Base-by-base conservation (phyloP, 2,329 filamentous ascomycete genomes). In the Sphaerulina musiva region DNA sequence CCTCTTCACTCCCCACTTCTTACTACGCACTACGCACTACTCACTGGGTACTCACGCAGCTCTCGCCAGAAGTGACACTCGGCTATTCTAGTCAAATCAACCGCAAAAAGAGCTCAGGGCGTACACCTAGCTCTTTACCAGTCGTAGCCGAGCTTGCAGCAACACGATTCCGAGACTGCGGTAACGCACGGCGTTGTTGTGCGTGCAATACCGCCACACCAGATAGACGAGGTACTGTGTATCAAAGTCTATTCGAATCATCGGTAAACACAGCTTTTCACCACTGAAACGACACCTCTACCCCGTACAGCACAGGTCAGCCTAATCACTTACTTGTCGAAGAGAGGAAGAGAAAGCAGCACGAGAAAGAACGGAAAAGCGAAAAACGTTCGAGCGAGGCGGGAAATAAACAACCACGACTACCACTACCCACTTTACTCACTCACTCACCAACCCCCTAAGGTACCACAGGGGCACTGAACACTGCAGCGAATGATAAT, bases 181-280 rank as follows among this genome's bases (percentile, higher is more conserved):
- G 14, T 11, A 11, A 17, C 26, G 29, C 47, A 49, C 34, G 26
- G 23, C 20, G 47, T 26, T 49, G 26, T 26, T 26, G 26, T 26
- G 26, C 10, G 47, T 42, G 23, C 23, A 38, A 49, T 38, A 49
- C 12, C 10, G 47, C 47, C 47, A 49, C 26, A 31, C 47, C 10
- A 20, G 47, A 42, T 49, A 34, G 47, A 49, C 47, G 47, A 49
- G 47, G 12, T 48, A 36, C 34, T 26, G 47, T 49, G 47, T n/a
- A 23, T 23, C 41, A 9, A 44, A 44, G 41, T 44, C 41, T 44
- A 44, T 44, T 44, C 14, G 40, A 14, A 9, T 6, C 41, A 26
- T 4, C 41, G 2, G 41, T 44, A 36, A 3, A 9, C 10, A 8
- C 3, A 36, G 26, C 34, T 36, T 8, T 36, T 12, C 9, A 3